Base-by-base conservation (phyloP, 2,329 filamentous ascomycete genomes). In the Calonectria pseudoturangicola region DNA sequence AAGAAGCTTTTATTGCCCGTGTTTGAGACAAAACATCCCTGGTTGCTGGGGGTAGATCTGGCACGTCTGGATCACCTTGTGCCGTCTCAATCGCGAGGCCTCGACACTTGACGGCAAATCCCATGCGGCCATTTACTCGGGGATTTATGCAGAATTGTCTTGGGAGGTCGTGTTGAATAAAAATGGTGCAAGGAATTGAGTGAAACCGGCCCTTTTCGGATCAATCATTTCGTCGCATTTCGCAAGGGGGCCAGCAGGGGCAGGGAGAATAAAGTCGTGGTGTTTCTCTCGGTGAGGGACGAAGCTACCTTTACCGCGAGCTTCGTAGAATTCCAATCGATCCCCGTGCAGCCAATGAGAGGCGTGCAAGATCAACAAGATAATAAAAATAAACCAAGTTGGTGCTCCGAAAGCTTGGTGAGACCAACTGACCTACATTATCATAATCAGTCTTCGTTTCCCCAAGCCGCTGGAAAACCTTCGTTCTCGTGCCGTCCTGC, bases 121-220 rank as follows among this genome's bases (percentile, higher is more conserved):
- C 54, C 21, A 68, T 30, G 30, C 54, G 60, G 51, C 60, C 58
- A 30, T 78, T 79, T 79, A 76, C 73, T 79, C 77, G 77, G 77
- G 74, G 63, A 48, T 77, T 79, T 70, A 79, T 79, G 77, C 77
- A 68, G 75, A 76, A 71, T 68, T 63, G 47, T 50, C 36, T 54
- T 41, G 63, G 63, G 18, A 9, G 7, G 13, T 25, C 15, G 47
- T 28, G 45, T 15, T 50, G 30, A 66, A 65, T 65, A 27, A 39
- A 54, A 51, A 54, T 28, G 33, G 28, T 54, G 48, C 50, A 66
- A 50, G 50, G 43, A 58, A 63, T 48, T 56, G 13, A 47, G n/a
- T 7, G 36, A 70, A 70, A 64, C 54, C 67, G 67, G 67, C 67
- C 67, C 67, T 56, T 70, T 70, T 68, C 33, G 12, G 9, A 56